Base-by-base conservation (phyloP, 441 rosid genomes). In the Pelargonium cotyledonis region DNA sequence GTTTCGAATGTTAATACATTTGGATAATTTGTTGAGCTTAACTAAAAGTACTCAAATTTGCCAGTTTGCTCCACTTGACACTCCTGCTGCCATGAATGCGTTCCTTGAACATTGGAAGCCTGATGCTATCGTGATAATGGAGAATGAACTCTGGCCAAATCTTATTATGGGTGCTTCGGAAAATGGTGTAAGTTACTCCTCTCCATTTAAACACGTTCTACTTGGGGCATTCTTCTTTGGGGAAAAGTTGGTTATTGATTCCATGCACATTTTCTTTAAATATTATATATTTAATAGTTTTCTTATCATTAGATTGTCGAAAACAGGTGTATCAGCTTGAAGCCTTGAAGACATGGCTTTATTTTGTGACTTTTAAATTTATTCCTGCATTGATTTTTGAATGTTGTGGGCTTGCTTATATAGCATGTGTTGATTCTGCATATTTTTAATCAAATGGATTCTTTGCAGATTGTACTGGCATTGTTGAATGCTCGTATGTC, bases 91-190 rank as follows among this genome's bases (percentile, higher is more conserved):
- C 55, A 66, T 88, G 53, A 86, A 88, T 35, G 80, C 89, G 73
- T 94, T 94, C 75, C 88, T 91, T 71, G 75, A 73, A 58, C 65
- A 88, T 60, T 94, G 99, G 99, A 88, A 85, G 77, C 97, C 99
- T 35, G 83, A 40, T 77, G 86, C 87, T 15, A 80, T 89, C 75
- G 60, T 95, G 65, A 69, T 95, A 65, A 68, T 95, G 85, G 99
- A 95, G 85, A 90, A 85, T 55, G 99, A 91, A 77, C 77, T 95
- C 29, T 95, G 97, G 96, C 99, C 97, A 38, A 95, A 95, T 78
- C 94, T 95, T 65, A 83, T 95, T 41, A 79, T 95, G 81, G 61
- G 68, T 71, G 88, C 96, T 81, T 79, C 96, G 29, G 78, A 75
- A 74, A 80, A 79, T 80, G 81, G 76, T 60, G 99, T 94, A 81